These are phyloP conservation scores for Ilyonectria sp. DNA, from an alignment of 2,329 filamentous ascomycete genomes.

Conservation along the genomic window DNA sequence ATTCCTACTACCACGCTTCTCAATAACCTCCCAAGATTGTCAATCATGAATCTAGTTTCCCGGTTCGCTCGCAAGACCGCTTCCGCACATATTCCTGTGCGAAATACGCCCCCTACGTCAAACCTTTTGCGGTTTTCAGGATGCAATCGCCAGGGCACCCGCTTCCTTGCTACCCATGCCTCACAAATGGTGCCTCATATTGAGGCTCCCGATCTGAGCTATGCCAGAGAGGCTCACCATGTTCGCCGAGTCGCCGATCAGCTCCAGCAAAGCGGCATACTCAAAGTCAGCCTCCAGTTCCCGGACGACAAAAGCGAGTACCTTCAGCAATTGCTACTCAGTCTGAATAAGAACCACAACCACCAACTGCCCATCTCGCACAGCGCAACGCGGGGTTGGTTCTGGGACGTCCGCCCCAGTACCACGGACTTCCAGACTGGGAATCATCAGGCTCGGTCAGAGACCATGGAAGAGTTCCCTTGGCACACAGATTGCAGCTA, in stretches of 20 bases:
- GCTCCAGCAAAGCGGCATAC: conserved; percentile 48
- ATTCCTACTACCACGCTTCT: background rate
- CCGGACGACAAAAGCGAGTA: conserved; percentile 53
- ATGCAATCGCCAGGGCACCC: background rate
- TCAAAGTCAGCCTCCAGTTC: conserved; percentile 55
- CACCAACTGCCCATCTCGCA: conserved; percentile 58
- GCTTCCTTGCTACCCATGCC: conserved; percentile 18
- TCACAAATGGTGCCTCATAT: conserved; percentile 27
- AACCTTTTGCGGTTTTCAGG: background rate
- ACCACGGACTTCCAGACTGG: conserved; percentile 47
- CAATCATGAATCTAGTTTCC: conserved; percentile 20
- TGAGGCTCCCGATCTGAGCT: conserved; percentile 30
- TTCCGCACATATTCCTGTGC: background rate
- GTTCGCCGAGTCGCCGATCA: conserved; percentile 35
- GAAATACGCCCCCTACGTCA: background rate
- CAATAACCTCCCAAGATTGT: background rate
- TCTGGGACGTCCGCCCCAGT: conserved; percentile 59
- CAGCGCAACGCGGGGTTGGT: conserved; percentile 59
- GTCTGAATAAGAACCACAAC: conserved; percentile 51
- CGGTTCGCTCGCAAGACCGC: background rate
- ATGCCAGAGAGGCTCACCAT: conserved; percentile 35
- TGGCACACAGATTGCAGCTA: conserved; percentile 64
- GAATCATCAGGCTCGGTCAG: conserved; percentile 55
- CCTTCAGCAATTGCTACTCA: conserved; percentile 51
- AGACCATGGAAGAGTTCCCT: conserved; percentile 59